Evolutionary conservation across 768 basidiomycete genomes (phyloP).

Genomic region (Kwoniella pini): DNA sequence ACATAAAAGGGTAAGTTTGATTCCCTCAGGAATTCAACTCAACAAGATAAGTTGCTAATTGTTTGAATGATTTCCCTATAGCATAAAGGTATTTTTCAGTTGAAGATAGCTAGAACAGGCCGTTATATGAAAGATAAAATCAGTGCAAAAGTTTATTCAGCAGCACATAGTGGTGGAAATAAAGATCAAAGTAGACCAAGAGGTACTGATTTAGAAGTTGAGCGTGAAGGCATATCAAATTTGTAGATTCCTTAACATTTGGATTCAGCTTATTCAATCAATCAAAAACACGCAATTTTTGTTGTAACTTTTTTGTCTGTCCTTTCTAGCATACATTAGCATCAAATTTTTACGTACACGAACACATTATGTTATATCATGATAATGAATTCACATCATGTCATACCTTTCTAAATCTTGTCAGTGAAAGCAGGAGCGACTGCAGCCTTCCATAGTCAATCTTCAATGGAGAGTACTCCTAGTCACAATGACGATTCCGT

Average conservation of each 20-base stretch:
- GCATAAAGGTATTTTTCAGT: conserved; percentile 68
- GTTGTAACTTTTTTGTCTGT: no score
- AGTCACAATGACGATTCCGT: no score
- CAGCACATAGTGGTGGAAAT: conserved; percentile 22
- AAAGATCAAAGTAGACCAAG: conserved; percentile 27
- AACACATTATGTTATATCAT: no score
- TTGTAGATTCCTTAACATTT: conserved; percentile 35
- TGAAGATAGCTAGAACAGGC: conserved; percentile 62
- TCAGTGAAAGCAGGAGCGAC: no score
- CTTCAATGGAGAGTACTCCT: no score
- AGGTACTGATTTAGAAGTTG: conserved; percentile 45
- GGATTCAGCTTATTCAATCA: no score
- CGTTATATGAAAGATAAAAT: conserved; percentile 63
- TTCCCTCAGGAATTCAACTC: conserved; percentile 16
- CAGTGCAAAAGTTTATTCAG: conserved; percentile 52
- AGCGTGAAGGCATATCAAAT: conserved; percentile 47
- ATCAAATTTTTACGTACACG: no score
- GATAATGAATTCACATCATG: no score
- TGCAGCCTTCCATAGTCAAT: no score
- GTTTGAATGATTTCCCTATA: conserved; percentile 40
- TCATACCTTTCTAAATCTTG: no score
- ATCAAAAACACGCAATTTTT: no score
- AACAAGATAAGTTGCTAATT: not conserved
- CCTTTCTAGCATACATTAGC: no score
- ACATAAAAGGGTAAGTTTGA: conserved; percentile 53